Base-by-base conservation (phyloP, 768 basidiomycete genomes). In the Krasilnikovozyma curviuscula region DNA sequence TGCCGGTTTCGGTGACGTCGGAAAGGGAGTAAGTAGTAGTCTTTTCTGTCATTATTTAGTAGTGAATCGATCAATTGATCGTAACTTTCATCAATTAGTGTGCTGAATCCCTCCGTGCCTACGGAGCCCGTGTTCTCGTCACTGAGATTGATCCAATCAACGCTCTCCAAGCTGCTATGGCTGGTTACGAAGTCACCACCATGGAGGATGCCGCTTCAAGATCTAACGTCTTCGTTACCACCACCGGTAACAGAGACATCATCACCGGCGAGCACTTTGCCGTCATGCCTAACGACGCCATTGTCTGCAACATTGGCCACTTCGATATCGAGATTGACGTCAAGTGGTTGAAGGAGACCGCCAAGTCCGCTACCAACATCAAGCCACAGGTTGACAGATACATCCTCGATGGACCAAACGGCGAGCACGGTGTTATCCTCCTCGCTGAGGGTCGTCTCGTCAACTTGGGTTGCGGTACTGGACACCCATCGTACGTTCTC, bases 71-170 rank as follows among this genome's bases (percentile, higher is more conserved):
- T n/a, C n/a, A n/a, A n/a, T n/a, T n/a, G n/a, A n/a, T n/a, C 28
- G 2, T 21, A 14, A 21, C 37, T 7, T 35, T 10, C 7, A 19
- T 46, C 35, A 12, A 44, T n/a, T 56, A 88, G 84, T 98, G 93
- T 65, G 91, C 91, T 47, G 88, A 97, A 68, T 85, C 93, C 19
- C 78, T 98, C 59, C 76, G 78, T 44, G 83, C 86, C n/a, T 98
- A 97, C 66, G 93, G 93, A 64, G 78, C 88, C 55, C 89, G 93
- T 61, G 91, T 97, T 35, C 59, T 98, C 59, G 65, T 98, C 63
- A 95, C 93, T 55, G 93, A 98, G 67, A 93, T 98, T 64, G 93
- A 98, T 69, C 93, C 93, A 55, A 98, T 98, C 79, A 98, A 98
- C 66, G 93, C 91, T 42, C 81, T 98, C 51, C 93, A 98, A 67